phyloP scores from a whole-genome alignment of 176 grass and related monocot genomes.

The Eleusine coracana region DNA sequence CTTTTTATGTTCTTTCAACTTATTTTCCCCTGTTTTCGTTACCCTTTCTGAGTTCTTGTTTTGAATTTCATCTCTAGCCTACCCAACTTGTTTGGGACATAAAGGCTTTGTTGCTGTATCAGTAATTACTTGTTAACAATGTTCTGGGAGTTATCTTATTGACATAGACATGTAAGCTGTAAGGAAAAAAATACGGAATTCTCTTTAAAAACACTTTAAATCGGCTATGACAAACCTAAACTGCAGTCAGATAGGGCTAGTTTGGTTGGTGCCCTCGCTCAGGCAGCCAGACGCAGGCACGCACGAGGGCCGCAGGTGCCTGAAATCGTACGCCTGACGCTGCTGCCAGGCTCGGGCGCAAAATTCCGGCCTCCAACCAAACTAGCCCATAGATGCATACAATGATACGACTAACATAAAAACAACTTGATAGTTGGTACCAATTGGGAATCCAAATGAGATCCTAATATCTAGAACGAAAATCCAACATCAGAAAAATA shows the following conservation, averaged over 20 bases:
- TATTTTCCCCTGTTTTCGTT: neutral
- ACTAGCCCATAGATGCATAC: neutral
- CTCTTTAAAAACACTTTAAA: neutral
- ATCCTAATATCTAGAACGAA: slow-evolving; percentile 19
- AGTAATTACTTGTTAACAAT: slow-evolving; percentile 4
- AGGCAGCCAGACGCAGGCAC: too few relatives aligned
- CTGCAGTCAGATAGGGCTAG: neutral
- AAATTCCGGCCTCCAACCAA: too few relatives aligned
- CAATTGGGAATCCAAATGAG: neutral
- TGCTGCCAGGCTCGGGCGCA: too few relatives aligned
- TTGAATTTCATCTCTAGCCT: neutral
- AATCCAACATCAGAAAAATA: neutral
- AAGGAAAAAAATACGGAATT: slow-evolving; percentile 4
- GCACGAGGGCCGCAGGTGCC: too few relatives aligned
- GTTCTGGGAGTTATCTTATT: slow-evolving; percentile 5
- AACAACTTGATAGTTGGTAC: slow-evolving; percentile 11
- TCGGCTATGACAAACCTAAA: slow-evolving; percentile 11
- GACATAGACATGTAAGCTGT: neutral
- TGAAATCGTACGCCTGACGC: too few relatives aligned
- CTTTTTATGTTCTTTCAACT: neutral
- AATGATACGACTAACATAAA: neutral
- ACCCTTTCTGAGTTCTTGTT: neutral
- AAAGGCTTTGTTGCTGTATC: neutral
- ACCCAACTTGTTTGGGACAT: neutral
- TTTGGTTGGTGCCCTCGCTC: too few relatives aligned